Evolutionary conservation across 495 filamentous ascomycete species (phyloP), one percentile per base, ranked within the genome.

Genomic region (Aspergillus nanangensis): DNA sequence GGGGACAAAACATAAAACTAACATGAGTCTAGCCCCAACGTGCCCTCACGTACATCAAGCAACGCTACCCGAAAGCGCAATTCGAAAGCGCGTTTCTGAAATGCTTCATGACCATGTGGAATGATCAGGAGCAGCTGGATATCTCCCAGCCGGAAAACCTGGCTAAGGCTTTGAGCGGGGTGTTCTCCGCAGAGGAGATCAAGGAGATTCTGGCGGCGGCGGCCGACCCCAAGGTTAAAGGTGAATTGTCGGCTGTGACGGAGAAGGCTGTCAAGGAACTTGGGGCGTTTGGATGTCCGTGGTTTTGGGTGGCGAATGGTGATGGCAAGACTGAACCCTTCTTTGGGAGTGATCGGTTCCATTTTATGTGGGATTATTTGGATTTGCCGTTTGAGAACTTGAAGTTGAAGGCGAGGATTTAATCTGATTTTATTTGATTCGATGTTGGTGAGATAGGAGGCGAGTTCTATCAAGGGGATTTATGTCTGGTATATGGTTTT

Each of bases 221-320:
- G 0, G 60, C 45, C 7, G 61, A 53, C 18, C 61, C 69, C 0
- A 65, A 81, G 53, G 73, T 75, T 48, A 91, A 91, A 66, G 63
- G 78, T 21, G 61, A 58, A 21, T 58, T 90, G 39, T 73, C 69
- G 39, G 68, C 60, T 3, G 76, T 77, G 23, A 90, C 86, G 23
- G 62, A 77, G 46, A 70, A 74, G 49, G 80, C 73, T 5, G 52
- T 88, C 9, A 60, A 63, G 15, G 73, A 81, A 32, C 62, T 56
- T 14, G 87, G 87, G 0, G 85, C 85, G 1, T 90, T 85, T 62
- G 87, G 87, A 0, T 79, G 80, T 41, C 87, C 87, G 1, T 91
- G 86, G 84, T 70, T 87, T 47, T 84, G 79, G 75, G 86, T 82
- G n/a, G 67, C 60, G n/a, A 79, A 87, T 54, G 53, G 42, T 11